These are phyloP conservation scores for Beauveria rudraprayagi DNA, from an alignment of 2,329 filamentous ascomycete genomes.

Conservation along the genomic window DNA sequence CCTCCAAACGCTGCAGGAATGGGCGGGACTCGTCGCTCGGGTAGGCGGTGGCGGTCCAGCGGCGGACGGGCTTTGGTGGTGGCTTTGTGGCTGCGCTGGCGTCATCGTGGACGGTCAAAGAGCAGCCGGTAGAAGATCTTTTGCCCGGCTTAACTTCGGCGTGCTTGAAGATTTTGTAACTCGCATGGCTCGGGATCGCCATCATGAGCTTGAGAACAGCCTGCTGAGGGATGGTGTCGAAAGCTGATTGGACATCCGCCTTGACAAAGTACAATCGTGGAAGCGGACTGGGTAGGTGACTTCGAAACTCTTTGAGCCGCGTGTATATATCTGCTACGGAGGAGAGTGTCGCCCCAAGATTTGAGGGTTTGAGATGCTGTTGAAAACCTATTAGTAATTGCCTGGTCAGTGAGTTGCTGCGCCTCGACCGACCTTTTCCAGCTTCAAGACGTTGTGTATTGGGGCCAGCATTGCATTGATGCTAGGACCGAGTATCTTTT, in stretches of 20 bases:
- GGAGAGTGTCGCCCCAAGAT: constrained; percentile 71
- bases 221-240: constrained; percentile 87
- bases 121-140: constrained; percentile 14
- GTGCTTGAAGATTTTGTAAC: constrained; percentile 68
- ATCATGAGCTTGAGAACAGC: constrained; percentile 60
- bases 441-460: constrained; percentile 66
- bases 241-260: constrained; percentile 83
- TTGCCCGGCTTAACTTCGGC: constrained; percentile 56
- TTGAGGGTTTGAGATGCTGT: constrained; percentile 41
- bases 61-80: constrained; percentile 31
- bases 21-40: constrained; percentile 31
- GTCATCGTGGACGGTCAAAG: constrained; percentile 10
- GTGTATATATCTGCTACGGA: constrained; percentile 74
- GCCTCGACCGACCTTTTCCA: constrained; percentile 56
- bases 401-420: not conserved
- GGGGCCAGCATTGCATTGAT: constrained; percentile 54
- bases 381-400: constrained; percentile 12
- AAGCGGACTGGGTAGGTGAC: constrained; percentile 30
- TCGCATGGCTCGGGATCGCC: constrained; percentile 45
- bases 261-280: constrained; percentile 75
- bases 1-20: constrained; percentile 39
- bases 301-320: constrained; percentile 63
- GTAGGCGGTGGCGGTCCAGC: constrained; percentile 47
- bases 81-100: constrained; percentile 8
- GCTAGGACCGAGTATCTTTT: constrained; percentile 48